Evolutionary conservation across 257 asterid species (phyloP).

Genomic region (Dorcoceras hygrometricum): DNA sequence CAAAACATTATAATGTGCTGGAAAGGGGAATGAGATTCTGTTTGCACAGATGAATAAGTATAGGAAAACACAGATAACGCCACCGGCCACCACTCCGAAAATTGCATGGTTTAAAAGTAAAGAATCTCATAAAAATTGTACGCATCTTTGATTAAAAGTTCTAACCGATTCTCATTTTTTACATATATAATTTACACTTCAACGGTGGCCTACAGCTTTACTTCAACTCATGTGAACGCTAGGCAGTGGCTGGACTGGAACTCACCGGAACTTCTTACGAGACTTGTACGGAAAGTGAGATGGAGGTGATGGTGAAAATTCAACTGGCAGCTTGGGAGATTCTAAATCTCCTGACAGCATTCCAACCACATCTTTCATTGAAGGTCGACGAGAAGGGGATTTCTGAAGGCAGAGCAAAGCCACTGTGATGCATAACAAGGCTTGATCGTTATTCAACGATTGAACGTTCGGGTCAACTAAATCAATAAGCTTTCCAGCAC

Average conservation of each 20-base stretch:
- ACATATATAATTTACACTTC: constrained; percentile 26
- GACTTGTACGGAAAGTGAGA: constrained; percentile 57
- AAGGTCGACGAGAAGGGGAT: constrained; percentile 73
- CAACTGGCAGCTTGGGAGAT: constrained; percentile 76
- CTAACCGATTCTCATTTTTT: constrained; percentile 38
- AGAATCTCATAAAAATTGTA: constrained; percentile 1
- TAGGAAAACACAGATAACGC: no score
- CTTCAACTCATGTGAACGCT: constrained; percentile 17
- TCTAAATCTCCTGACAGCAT: constrained; percentile 68
- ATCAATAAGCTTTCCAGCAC: constrained; percentile 87
- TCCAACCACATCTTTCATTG: constrained; percentile 88
- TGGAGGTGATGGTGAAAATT: constrained; percentile 77
- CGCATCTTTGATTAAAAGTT: constrained; percentile 24
- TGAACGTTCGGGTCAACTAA: constrained; percentile 66
- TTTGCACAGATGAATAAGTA: no score
- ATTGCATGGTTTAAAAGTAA: not conserved
- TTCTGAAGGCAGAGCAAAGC: constrained; percentile 91
- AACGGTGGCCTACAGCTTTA: constrained; percentile 28
- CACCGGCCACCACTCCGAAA: no score
- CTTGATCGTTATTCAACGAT: constrained; percentile 59
- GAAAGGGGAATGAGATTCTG: no score
- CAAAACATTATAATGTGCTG: no score
- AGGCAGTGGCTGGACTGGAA: constrained; percentile 18
- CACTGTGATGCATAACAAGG: constrained; percentile 71
- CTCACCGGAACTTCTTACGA: constrained; percentile 69